These are phyloP conservation scores for Fraxinus nigra DNA, from an alignment of 305 asterid species.

Conservation along the genomic window DNA sequence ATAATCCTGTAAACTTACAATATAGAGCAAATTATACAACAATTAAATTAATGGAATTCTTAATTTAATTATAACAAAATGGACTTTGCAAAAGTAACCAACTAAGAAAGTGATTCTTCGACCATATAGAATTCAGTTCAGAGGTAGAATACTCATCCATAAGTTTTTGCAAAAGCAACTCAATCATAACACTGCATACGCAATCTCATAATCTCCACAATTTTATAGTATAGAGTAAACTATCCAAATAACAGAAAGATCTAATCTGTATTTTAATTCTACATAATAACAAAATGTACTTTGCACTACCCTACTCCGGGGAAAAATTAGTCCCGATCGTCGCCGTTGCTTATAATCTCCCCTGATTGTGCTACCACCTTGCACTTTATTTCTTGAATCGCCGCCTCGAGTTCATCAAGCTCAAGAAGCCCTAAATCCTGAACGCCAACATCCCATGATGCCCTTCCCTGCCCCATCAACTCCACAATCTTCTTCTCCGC, in stretches of 20 bases:
- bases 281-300: not conserved
- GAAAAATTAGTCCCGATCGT: not conserved
- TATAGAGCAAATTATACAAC: not conserved
- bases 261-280: not conserved
- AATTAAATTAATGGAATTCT: not conserved
- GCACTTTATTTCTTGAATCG: not conserved
- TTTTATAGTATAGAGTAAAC: not conserved
- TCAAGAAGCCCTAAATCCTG: not conserved
- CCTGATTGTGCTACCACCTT: not conserved
- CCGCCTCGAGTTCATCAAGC: not conserved
- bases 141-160: not conserved
- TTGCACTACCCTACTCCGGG: not conserved
- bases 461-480: slow-evolving; percentile 2
- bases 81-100: not conserved
- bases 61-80: not conserved
- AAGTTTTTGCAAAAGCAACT: not conserved
- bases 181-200: not conserved
- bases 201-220: not conserved
- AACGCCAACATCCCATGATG: not conserved
- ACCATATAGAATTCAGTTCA: not conserved
- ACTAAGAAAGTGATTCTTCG: not conserved
- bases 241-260: not conserved
- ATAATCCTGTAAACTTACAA: not conserved
- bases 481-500: not conserved
- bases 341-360: not conserved